These are phyloP conservation scores for Tremella yokohamensis DNA, from an alignment of 768 basidiomycete species.

Conservation along the genomic window DNA sequence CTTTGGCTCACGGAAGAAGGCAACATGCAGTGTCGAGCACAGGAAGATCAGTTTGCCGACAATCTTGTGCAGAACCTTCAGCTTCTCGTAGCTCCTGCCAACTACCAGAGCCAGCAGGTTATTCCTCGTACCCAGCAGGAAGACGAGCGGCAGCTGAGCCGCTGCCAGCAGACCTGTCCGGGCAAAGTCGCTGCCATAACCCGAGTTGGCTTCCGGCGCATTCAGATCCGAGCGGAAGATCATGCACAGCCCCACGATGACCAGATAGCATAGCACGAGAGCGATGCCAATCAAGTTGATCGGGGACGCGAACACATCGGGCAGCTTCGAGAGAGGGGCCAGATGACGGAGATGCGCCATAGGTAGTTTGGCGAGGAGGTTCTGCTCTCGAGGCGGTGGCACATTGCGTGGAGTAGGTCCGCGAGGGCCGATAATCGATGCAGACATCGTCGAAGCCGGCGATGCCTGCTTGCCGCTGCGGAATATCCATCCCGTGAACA, in stretches of 20 bases:
- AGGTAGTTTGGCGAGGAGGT: constrained; percentile 28
- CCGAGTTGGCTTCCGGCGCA: constrained; percentile 22
- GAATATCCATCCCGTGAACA: constrained; percentile 28
- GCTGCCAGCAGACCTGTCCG: constrained; percentile 42
- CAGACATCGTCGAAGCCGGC: neutral
- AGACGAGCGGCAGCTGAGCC: constrained; percentile 40
- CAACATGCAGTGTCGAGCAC: constrained; percentile 34
- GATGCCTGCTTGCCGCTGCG: constrained; percentile 1
- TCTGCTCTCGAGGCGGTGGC: constrained; percentile 39
- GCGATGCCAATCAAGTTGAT: constrained; percentile 30
- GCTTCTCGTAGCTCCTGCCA: constrained; percentile 38
- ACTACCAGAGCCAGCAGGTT: constrained; percentile 43
- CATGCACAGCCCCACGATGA: constrained; percentile 34
- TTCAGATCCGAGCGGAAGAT: constrained; percentile 36
- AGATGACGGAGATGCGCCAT: constrained; percentile 20
- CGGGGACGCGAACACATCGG: constrained; percentile 23
- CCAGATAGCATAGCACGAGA: constrained; percentile 29
- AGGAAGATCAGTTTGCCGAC: constrained; percentile 39
- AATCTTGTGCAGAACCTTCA: constrained; percentile 45
- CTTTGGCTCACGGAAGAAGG: constrained; percentile 34
- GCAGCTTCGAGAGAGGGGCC: constrained; percentile 34
- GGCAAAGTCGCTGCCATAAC: constrained; percentile 34
- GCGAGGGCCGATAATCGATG: neutral
- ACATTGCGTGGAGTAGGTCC: constrained; percentile 10
- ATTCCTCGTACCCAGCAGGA: constrained; percentile 43